Evolutionary conservation across 208 protist genomes (phyloP).

Genomic region (Trypanosoma boissoni): DNA sequence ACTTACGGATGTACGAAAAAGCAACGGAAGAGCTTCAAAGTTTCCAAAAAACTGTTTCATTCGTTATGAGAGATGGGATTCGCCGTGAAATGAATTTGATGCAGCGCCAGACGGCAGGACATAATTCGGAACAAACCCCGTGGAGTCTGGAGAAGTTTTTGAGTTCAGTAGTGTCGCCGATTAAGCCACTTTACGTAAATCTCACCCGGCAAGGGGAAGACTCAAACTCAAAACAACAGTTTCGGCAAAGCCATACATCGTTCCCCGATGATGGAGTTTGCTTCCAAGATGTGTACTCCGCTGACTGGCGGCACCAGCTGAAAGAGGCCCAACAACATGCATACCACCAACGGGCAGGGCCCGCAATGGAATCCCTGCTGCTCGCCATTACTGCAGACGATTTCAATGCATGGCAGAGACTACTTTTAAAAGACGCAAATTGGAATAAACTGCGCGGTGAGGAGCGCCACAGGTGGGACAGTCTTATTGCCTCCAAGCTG

Average conservation of each 20-base stretch:
- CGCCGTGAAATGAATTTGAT: neutral
- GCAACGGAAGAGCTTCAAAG: constrained; percentile 4
- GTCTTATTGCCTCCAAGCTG: constrained; percentile 8
- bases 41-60: neutral
- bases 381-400: constrained; percentile 16
- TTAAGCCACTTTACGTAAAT: too few relatives aligned
- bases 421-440: constrained; percentile 9
- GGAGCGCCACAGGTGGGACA: constrained; percentile 16
- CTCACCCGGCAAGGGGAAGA: too few relatives aligned
- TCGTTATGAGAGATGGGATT: neutral
- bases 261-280: neutral
- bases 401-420: constrained; percentile 13
- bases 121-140: too few relatives aligned
- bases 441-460: constrained; percentile 13
- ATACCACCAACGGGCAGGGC: neutral
- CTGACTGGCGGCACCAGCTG: constrained; percentile 7
- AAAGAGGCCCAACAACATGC: constrained; percentile 9
- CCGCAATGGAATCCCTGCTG: constrained; percentile 15
- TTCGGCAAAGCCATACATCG: neutral
- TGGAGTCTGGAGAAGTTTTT: too few relatives aligned
- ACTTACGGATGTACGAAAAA: constrained; percentile 6
- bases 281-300: neutral
- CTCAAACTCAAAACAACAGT: too few relatives aligned
- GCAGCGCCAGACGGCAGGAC: neutral
- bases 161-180: too few relatives aligned